Conservation (phyloP, 371 early-diverging fungal genomes). For the Batrachochytrium dendrobatidis region DNA sequence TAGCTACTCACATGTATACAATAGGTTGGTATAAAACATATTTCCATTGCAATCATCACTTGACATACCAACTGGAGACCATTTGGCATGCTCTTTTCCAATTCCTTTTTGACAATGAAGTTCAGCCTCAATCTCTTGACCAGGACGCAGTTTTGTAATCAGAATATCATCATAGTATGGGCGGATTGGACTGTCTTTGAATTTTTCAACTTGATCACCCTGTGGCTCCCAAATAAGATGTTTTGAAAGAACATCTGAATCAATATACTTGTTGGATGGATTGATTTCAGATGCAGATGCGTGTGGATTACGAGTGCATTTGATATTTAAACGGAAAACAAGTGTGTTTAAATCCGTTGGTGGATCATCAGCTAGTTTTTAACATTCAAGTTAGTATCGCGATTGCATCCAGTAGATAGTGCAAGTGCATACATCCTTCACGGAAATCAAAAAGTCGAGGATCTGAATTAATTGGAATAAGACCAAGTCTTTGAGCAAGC, state of each 20-base stretch:
- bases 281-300: constrained; percentile 61
- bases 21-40: constrained; percentile 2
- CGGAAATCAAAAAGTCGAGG: constrained; percentile 67
- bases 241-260: constrained; percentile 69
- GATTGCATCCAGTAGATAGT: not conserved
- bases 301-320: constrained; percentile 59
- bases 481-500: constrained; percentile 93
- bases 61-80: constrained; percentile 82
- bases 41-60: constrained; percentile 7
- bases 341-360: constrained; percentile 92
- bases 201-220: constrained; percentile 75
- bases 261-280: constrained; percentile 59
- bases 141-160: constrained; percentile 91
- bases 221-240: constrained; percentile 83
- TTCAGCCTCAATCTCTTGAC: constrained; percentile 81
- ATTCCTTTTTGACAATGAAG: constrained; percentile 89
- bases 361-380: constrained; percentile 45
- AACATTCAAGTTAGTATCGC: not conserved
- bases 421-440: constrained; percentile 41
- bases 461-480: constrained; percentile 91
- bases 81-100: constrained; percentile 97
- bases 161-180: constrained; percentile 85
- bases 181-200: constrained; percentile 55
- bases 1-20: constrained; percentile 41
- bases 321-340: constrained; percentile 77